Evolutionary conservation across 441 rosid species (phyloP), one percentile per base, ranked within the genome.

Genomic region (Dalechampia spathulata): DNA sequence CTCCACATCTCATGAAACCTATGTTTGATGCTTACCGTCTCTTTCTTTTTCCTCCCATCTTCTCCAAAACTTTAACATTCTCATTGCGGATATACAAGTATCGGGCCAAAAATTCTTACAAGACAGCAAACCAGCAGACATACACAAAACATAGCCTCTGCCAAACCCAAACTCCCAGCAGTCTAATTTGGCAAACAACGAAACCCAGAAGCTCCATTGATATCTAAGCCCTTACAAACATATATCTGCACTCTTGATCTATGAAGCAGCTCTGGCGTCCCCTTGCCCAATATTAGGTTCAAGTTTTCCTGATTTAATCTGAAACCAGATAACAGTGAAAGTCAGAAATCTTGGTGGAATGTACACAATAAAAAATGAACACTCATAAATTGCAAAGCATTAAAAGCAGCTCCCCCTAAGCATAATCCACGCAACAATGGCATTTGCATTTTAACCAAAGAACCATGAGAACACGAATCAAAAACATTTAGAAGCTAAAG

Each of bases 211-310:
- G 51, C 5, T 41, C 27, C 46, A 60, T n/a, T 9, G 36, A 52
- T 52, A 20, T 59, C 44, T 41, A 28, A 49, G 48, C 20, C 32
- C 22, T 22, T 52, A 55, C n/a, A 12, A n/a, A 28, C 11, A 19
- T 56, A 25, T 32, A 30, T 5, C 23, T 0, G 58, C 56, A 50
- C 38, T 54, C 38, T 20, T 30, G 44, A 42, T 40, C 74, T 75
- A 73, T n/a, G 71, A 66, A 55, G 34, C 57, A 9, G 75, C 77
- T 56, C 43, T 75, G 19, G 30, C 52, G 22, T 64, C 68, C 42
- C 61, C 64, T 43, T 20, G 67, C 42, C 12, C 69, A 56, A 11
- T 28, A 46, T 53, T 60, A 62, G 28, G 1, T 25, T 26, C 56
- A 57, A 41, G 63, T 8, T 22, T 46, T 26, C 48, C 23, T 14